Evolutionary conservation across 1,284 basidiomycete genomes (phyloP).

Genomic region (Heterobasidion occidentale): DNA sequence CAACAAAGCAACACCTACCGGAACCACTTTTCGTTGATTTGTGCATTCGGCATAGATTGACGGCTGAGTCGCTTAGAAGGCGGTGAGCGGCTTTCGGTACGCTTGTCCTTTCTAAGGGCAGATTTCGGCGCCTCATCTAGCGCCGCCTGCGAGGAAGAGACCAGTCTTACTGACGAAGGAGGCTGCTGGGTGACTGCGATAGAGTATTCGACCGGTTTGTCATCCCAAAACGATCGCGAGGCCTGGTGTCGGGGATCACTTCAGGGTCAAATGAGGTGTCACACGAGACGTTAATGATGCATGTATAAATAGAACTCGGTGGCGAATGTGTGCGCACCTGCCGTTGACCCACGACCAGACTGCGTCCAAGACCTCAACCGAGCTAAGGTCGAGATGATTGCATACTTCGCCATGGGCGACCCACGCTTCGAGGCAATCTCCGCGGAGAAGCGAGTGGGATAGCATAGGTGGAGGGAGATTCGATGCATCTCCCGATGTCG

Average conservation of each 20-base stretch:
- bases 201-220: neutral
- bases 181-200: neutral
- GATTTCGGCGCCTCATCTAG: too few relatives aligned
- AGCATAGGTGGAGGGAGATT: neutral
- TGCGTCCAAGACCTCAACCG: neutral
- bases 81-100: too few relatives aligned
- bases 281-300: too few relatives aligned
- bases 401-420: neutral
- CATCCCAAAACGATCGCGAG: neutral
- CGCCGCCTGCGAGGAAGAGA: too few relatives aligned
- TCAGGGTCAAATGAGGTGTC: neutral
- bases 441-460: neutral
- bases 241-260: neutral
- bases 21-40: neutral
- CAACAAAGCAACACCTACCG: neutral
- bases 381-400: neutral
- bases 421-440: neutral
- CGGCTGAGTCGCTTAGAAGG: neutral
- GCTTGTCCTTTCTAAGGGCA: too few relatives aligned
- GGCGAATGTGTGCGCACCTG: neutral
- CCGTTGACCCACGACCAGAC: neutral
- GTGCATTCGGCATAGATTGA: neutral
- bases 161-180: neutral
- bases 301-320: neutral
- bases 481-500: neutral